Evolutionary conservation across 2,329 filamentous ascomycete genomes (phyloP).

Genomic region (Cladobotryum protrusum): DNA sequence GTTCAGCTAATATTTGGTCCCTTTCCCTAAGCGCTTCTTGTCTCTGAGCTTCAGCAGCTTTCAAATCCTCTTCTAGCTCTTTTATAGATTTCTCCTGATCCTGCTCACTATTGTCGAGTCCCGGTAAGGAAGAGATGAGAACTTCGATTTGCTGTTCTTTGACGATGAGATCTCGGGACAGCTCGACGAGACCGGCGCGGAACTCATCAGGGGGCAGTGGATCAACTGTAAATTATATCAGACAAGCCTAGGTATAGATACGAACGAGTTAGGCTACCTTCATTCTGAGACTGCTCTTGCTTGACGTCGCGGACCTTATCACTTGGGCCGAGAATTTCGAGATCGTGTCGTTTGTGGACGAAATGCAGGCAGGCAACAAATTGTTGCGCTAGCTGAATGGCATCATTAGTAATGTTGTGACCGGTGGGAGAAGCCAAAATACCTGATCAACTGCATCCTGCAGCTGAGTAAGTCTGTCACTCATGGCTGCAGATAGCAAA

Average conservation of each 20-base stretch:
- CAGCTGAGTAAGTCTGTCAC: slow-evolving; percentile 72
- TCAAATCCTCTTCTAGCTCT: slow-evolving; percentile 59
- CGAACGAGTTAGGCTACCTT: slow-evolving; percentile 35
- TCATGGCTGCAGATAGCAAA: slow-evolving; percentile 41
- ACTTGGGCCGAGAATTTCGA: slow-evolving; percentile 50
- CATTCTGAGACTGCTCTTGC: slow-evolving; percentile 44
- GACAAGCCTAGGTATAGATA: background rate
- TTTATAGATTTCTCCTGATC: slow-evolving; percentile 65
- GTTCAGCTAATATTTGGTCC: slow-evolving; percentile 51
- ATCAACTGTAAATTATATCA: slow-evolving; percentile 40
- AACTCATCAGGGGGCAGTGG: slow-evolving; percentile 59
- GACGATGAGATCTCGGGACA: slow-evolving; percentile 68
- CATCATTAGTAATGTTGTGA: background rate
- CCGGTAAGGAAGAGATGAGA: slow-evolving; percentile 68
- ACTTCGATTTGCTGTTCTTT: slow-evolving; percentile 81
- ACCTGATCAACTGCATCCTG: slow-evolving; percentile 83
- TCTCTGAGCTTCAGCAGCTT: slow-evolving; percentile 55
- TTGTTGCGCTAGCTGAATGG: slow-evolving; percentile 55
- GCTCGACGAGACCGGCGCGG: slow-evolving; percentile 60
- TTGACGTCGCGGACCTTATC: slow-evolving; percentile 56
- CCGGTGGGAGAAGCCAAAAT: slow-evolving; percentile 14
- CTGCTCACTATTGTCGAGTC: slow-evolving; percentile 69
- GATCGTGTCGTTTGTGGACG: slow-evolving; percentile 62
- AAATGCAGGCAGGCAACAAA: slow-evolving; percentile 63
- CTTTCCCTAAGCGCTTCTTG: slow-evolving; percentile 59